These are phyloP conservation scores for Haplosporangium sp. DNA, from an alignment of 371 early-diverging fungal genomes.

Conservation along the genomic window DNA sequence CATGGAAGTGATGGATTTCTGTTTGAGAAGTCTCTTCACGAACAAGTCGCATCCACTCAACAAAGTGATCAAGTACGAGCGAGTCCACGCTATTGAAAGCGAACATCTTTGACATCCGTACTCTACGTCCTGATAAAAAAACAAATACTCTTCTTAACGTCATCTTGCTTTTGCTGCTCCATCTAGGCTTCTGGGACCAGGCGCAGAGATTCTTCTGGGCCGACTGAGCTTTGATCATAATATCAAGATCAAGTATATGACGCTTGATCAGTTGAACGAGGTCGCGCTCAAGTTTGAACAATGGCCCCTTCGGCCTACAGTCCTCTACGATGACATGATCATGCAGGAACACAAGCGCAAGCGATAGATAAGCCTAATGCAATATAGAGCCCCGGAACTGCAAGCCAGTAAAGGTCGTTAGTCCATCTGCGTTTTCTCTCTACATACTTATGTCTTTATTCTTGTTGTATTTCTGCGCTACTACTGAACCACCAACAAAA, in stretches of 20 bases:
- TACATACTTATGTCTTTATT: no score
- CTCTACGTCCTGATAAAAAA: no score
- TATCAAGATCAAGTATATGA: conserved; percentile 61
- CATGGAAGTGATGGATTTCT: conserved; percentile 70
- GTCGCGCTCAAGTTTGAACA: conserved; percentile 70
- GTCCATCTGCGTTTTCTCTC: no score
- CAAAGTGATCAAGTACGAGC: conserved; percentile 67
- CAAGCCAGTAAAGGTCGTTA: no score
- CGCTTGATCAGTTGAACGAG: conserved; percentile 65
- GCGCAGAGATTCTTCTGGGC: conserved; percentile 69
- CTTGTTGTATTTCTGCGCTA: no score
- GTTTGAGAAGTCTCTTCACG: conserved; percentile 64
- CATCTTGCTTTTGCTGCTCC: not conserved
- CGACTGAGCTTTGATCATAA: conserved; percentile 65
- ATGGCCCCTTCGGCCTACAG: conserved; percentile 69
- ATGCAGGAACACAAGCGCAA: conserved; percentile 31
- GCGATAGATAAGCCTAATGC: conserved; percentile 6
- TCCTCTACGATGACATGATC: conserved; percentile 62
- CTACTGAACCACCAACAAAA: no score
- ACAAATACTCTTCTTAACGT: not conserved
- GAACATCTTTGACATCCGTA: no score
- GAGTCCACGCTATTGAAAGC: not conserved
- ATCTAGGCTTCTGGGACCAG: conserved; percentile 66
- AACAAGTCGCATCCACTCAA: conserved; percentile 54
- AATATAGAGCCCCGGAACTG: no score